phyloP scores from a whole-genome alignment of 768 basidiomycete genomes.

The Trametes maxima region DNA sequence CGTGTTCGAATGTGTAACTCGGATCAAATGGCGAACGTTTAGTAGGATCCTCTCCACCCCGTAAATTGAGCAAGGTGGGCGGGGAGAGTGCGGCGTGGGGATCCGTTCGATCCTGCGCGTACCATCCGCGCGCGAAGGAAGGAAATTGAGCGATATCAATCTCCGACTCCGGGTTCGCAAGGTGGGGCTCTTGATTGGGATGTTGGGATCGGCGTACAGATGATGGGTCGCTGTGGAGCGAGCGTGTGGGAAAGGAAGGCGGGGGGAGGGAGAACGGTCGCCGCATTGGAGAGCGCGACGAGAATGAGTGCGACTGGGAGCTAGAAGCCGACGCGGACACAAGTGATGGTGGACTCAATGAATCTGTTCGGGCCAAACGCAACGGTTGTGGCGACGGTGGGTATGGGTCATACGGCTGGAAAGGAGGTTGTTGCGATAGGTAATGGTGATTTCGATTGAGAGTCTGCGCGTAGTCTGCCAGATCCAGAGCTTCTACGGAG shows the following conservation, averaged over 20 bases:
- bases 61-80: constrained; percentile 11
- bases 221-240: constrained; percentile 26
- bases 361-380: constrained; percentile 24
- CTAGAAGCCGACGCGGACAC: constrained; percentile 44
- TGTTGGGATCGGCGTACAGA: constrained; percentile 6
- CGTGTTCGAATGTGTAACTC: constrained; percentile 32
- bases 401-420: constrained; percentile 35
- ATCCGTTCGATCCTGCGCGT: constrained; percentile 37
- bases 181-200: constrained; percentile 14
- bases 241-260: constrained; percentile 32
- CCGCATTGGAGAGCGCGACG: constrained; percentile 32
- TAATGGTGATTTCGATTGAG: constrained; percentile 40
- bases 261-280: constrained; percentile 55
- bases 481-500: constrained; percentile 71
- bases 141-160: constrained; percentile 67
- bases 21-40: constrained; percentile 40
- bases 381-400: constrained; percentile 33
- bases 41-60: constrained; percentile 20
- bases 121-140: constrained; percentile 65
- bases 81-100: constrained; percentile 11
- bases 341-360: constrained; percentile 40
- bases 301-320: constrained; percentile 20
- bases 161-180: constrained; percentile 40
- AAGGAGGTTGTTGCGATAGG: constrained; percentile 25
- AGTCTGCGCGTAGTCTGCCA: constrained; percentile 67